These are phyloP conservation scores for Arthrinium phaeospermum DNA, from an alignment of 2,329 filamentous ascomycete genomes.

Conservation along the genomic window DNA sequence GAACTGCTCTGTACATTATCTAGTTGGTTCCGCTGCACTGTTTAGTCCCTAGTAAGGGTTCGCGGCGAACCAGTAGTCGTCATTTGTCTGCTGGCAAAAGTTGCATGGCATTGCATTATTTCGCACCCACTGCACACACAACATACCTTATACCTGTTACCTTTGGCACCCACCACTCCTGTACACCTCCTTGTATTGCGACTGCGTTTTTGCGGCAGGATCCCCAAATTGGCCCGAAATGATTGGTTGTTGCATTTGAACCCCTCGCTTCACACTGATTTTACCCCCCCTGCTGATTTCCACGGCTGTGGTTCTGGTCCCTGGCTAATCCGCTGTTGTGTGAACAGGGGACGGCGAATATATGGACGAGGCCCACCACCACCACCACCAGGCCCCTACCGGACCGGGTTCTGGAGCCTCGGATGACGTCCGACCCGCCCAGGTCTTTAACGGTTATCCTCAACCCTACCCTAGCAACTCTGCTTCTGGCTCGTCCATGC, in stretches of 20 bases:
- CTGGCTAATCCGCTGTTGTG: conserved; percentile 39
- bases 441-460: conserved; percentile 43
- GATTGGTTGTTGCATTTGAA: conserved; percentile 12
- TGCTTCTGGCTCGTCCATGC: conserved; percentile 45
- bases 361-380: conserved; percentile 68
- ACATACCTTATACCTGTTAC: conserved; percentile 29
- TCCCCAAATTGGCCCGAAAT: conserved; percentile 33
- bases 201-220: conserved; percentile 33
- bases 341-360: conserved; percentile 66
- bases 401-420: conserved; percentile 51
- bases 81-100: conserved; percentile 42
- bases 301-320: conserved; percentile 18
- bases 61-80: conserved; percentile 42
- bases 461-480: conserved; percentile 45
- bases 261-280: conserved; percentile 12
- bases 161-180: conserved; percentile 39
- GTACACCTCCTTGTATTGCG: conserved; percentile 37
- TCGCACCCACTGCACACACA: conserved; percentile 42
- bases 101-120: conserved; percentile 41
- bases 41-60: conserved; percentile 40
- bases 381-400: conserved; percentile 67
- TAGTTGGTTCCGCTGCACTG: conserved; percentile 50
- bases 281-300: conserved; percentile 3
- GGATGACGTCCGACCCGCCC: conserved; percentile 61
- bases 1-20: conserved; percentile 63